Conservation (phyloP, 2,329 filamentous ascomycete species). For the Dactylellina haptotyla region DNA sequence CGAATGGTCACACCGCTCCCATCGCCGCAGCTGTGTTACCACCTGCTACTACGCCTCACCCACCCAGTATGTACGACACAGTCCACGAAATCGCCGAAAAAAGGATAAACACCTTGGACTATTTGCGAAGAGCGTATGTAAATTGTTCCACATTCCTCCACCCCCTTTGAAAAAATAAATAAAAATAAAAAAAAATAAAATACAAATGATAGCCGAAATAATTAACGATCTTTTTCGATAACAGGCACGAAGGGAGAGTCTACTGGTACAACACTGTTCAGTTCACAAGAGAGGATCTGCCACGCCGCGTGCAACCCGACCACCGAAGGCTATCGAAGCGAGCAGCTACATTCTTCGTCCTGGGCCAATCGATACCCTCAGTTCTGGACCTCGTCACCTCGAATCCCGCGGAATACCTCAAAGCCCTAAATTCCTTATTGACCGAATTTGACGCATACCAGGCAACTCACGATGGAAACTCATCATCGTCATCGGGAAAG, state of each 20-base stretch:
- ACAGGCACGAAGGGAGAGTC: slow-evolving; percentile 87
- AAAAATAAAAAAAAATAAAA: neutral
- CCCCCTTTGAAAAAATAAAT: neutral
- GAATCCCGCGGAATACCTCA: slow-evolving; percentile 84
- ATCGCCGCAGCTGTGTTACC: slow-evolving; percentile 25
- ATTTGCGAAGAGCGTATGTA: slow-evolving; percentile 87
- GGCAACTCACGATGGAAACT: slow-evolving; percentile 81
- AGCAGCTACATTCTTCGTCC: slow-evolving; percentile 90
- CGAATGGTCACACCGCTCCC: slow-evolving; percentile 25
- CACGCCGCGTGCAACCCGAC: slow-evolving; percentile 85
- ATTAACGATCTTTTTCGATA: slow-evolving; percentile 2
- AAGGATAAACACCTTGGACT: slow-evolving; percentile 91
- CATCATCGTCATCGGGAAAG: slow-evolving; percentile 68
- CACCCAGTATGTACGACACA: slow-evolving; percentile 69
- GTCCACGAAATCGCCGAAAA: slow-evolving; percentile 89
- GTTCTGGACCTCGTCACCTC: slow-evolving; percentile 87
- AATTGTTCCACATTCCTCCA: neutral
- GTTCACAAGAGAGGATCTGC: slow-evolving; percentile 83
- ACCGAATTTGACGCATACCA: slow-evolving; percentile 95
- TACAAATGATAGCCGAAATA: neutral
- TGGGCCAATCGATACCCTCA: slow-evolving; percentile 88
- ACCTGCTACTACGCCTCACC: slow-evolving; percentile 26
- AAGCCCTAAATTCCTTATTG: slow-evolving; percentile 83
- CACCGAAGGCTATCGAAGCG: slow-evolving; percentile 81
- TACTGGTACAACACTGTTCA: slow-evolving; percentile 99